phyloP scores from a whole-genome alignment of 352 stramenopile genomes.

The Phytophthora pistaciae region DNA sequence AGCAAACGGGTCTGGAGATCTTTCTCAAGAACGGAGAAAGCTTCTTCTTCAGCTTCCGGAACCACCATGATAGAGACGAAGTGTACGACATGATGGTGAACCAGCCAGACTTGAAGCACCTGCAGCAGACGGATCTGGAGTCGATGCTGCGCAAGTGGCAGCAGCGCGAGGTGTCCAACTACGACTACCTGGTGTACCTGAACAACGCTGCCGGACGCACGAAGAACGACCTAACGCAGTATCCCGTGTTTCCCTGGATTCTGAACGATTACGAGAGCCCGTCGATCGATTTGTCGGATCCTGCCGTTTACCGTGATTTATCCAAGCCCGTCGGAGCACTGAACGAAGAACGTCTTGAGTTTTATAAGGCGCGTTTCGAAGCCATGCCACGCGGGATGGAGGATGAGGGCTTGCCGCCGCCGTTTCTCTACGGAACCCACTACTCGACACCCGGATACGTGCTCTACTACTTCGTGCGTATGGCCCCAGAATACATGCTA shows the following conservation, averaged over 20 bases:
- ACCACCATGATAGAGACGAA: constrained; percentile 75
- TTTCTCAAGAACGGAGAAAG: constrained; percentile 76
- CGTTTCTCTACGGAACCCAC: constrained; percentile 98
- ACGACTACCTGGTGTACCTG: constrained; percentile 90
- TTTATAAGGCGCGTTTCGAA: constrained; percentile 91
- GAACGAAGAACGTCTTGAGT: constrained; percentile 88
- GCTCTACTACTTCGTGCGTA: constrained; percentile 98
- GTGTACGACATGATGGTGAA: constrained; percentile 89
- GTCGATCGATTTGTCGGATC: constrained; percentile 88
- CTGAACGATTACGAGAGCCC: constrained; percentile 90
- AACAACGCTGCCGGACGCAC: constrained; percentile 90
- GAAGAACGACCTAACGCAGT: constrained; percentile 94
- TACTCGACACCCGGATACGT: constrained; percentile 96
- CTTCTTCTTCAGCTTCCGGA: constrained; percentile 87
- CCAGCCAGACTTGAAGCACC: constrained; percentile 69
- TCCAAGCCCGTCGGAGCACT: constrained; percentile 96
- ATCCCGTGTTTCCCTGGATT: constrained; percentile 99
- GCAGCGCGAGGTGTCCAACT: constrained; percentile 94
- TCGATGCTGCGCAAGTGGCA: constrained; percentile 90
- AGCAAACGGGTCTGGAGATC: constrained; percentile 90
- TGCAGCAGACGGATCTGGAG: constrained; percentile 72
- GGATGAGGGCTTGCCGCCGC: constrained; percentile 83
- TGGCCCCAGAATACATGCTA: constrained; percentile 97
- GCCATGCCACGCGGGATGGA: constrained; percentile 92
- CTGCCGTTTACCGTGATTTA: constrained; percentile 93